Base-by-base conservation (phyloP, 176 grass and related monocot genomes). In the Musa schizocarpa region DNA sequence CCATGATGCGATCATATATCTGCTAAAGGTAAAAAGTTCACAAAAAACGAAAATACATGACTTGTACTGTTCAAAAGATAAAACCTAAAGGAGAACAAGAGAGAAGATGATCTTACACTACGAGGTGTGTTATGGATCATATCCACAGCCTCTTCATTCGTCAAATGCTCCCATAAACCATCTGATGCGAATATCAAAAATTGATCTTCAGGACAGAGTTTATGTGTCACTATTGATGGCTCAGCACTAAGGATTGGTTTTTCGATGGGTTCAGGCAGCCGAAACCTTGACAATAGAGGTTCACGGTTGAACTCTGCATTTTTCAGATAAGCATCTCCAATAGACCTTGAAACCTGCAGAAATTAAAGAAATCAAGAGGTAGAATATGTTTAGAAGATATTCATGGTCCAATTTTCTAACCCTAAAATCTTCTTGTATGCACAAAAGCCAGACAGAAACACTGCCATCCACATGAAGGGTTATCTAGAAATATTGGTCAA, bases 121-220 rank as follows among this genome's bases (percentile, higher is more conserved):
- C 49, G 75, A 65, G 75, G 59, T 9, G 75, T 65, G 61, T 65
- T 77, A 9, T 65, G 75, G 65, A 77, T 49, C 12, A 77, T 77
- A 65, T 77, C 48, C 43, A 51, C 75, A 52, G 20, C 75, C 1
- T 65, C 59, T 27, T 77, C 17, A 77, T 77, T 77, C 8, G 27
- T 77, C 75, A 77, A 53, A 65, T 77, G 75, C 21, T 77, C 75
- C 75, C 59, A 77, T 51, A 77, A 50, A 66, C 75, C 75, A 77
- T 77, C 75, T 77, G 75, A 77, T 27, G 75, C 75, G 52, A 77
- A 77, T 53, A 77, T 77, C 21, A 77, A 65, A 65, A 77, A 77
- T 52, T 66, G 75, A 77, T 77, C 75, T 25, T 66, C 49, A 24
- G 75, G 59, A 77, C 61, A 77, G 2, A 77, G 34, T 65, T 77